phyloP scores from a whole-genome alignment of 2,329 filamentous ascomycete species.

The Hymenoscyphus albidus region DNA sequence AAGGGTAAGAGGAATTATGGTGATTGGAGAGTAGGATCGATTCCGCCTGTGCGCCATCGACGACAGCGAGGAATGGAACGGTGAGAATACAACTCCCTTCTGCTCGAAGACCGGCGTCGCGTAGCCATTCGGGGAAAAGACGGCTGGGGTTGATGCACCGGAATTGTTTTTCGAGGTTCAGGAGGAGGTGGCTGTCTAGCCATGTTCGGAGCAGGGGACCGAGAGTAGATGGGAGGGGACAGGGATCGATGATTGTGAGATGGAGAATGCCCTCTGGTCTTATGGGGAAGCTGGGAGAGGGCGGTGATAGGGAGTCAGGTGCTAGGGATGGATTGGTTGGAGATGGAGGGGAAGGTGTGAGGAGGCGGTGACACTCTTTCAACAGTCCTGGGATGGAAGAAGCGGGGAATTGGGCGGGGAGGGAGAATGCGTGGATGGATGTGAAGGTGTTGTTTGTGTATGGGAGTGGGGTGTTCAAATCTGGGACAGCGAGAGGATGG shows the following conservation, averaged over 20 bases:
- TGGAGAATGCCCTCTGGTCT: conserved; percentile 47
- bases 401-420: conserved; percentile 55
- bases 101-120: conserved; percentile 49
- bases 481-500: conserved; percentile 34
- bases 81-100: conserved; percentile 27
- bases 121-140: conserved; percentile 56
- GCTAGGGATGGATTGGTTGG: not conserved
- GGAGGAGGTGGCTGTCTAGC: conserved; percentile 58
- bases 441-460: conserved; percentile 41
- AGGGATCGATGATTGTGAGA: conserved; percentile 51
- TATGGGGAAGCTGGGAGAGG: not conserved
- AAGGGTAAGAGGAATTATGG: no score
- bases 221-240: conserved; percentile 51
- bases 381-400: conserved; percentile 55
- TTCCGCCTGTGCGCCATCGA: conserved; percentile 4
- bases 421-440: conserved; percentile 48
- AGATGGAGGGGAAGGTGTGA: conserved; percentile 39
- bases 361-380: conserved; percentile 51
- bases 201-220: conserved; percentile 56
- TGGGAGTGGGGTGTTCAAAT: conserved; percentile 38
- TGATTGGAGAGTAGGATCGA: not conserved
- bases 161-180: conserved; percentile 56
- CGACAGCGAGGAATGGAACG: conserved; percentile 27
- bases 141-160: conserved; percentile 57
- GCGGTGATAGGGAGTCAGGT: not conserved